Conservation (phyloP, 257 asterid genomes). For the Jaltomata sinuosa region DNA sequence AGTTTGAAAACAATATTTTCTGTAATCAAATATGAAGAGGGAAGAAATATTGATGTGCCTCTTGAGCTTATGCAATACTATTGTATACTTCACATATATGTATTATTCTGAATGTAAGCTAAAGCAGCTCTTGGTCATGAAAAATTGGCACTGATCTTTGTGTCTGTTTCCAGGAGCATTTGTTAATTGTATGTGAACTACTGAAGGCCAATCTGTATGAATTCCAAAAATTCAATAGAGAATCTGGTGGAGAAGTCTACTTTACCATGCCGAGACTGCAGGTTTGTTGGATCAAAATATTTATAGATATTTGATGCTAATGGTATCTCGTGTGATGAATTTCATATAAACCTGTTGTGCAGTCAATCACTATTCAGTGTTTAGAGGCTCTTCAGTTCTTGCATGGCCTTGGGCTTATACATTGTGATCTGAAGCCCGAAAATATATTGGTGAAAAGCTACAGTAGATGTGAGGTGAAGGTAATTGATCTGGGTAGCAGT, state of each 20-base stretch:
- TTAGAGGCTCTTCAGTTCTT: slow-evolving; percentile 67
- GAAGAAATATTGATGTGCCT: background rate
- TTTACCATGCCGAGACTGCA: slow-evolving; percentile 78
- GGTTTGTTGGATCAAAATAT: slow-evolving; percentile 19
- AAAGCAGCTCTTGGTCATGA: background rate
- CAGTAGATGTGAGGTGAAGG: slow-evolving; percentile 82
- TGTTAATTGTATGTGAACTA: slow-evolving; percentile 69
- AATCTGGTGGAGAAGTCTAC: slow-evolving; percentile 83
- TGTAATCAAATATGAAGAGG: background rate
- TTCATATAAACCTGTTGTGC: slow-evolving; percentile 10
- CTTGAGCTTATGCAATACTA: background rate
- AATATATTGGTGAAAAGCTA: slow-evolving; percentile 76
- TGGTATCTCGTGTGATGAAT: background rate
- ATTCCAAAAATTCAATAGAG: slow-evolving; percentile 69
- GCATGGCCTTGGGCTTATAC: slow-evolving; percentile 70
- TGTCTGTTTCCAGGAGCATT: slow-evolving; percentile 49
- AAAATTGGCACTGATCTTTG: background rate
- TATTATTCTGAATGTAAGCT: background rate
- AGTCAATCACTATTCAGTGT: slow-evolving; percentile 71
- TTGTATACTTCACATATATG: background rate
- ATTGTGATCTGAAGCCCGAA: slow-evolving; percentile 80
- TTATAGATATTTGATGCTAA: background rate
- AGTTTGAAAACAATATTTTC: background rate
- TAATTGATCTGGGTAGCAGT: slow-evolving; percentile 77
- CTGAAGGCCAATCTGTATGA: slow-evolving; percentile 73